Evolutionary conservation across 768 basidiomycete species (phyloP), one percentile per base, ranked within the genome.

Genomic region (Exidia glandulosa): DNA sequence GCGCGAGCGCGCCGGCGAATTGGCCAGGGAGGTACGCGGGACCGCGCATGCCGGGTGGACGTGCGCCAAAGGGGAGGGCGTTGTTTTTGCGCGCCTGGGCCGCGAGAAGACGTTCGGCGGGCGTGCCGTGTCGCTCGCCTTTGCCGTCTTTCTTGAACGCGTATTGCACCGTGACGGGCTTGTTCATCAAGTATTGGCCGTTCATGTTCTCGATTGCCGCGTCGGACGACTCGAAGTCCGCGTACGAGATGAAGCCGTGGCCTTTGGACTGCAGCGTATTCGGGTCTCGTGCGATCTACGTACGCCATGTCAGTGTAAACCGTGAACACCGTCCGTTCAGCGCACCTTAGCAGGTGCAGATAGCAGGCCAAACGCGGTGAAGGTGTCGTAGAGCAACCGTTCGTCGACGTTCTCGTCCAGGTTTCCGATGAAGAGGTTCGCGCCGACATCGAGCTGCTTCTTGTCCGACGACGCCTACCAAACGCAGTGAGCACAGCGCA

Each of bases 71-170:
- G 4, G 91, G 91, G 3, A 94, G 76, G 2, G 90, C 91, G 65
- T 94, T 94, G 74, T 95, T 94, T 75, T 95, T 96, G 64, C 91
- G 83, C 54, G 95, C 96, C 72, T 98, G 94, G 2, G 93, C 85
- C 2, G 94, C 94, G 66, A 99, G 82, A 33, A 97, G 83, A 60
- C 96, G 86, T 74, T 99, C 96, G n/a, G 96, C 94, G 16, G 88
- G 79, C 12, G 95, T 96, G 31, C 96, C 96, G 68, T 98, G 96
- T 3, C 96, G 83, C 72, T 99, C 96, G 60, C 95, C 95, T 70
- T 97, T 95, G 48, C 92, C 94, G 68, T 98, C 96, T 75, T 98
- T 98, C 76, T 99, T 98, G 81, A 98, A 97, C 2, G 96, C 95
- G 71, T 96, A 99, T 70, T 97, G 94, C 12, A 96, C 94, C 19